phyloP scores from a whole-genome alignment of 169 alveolate species.

The Plasmodium cynomolgi region DNA sequence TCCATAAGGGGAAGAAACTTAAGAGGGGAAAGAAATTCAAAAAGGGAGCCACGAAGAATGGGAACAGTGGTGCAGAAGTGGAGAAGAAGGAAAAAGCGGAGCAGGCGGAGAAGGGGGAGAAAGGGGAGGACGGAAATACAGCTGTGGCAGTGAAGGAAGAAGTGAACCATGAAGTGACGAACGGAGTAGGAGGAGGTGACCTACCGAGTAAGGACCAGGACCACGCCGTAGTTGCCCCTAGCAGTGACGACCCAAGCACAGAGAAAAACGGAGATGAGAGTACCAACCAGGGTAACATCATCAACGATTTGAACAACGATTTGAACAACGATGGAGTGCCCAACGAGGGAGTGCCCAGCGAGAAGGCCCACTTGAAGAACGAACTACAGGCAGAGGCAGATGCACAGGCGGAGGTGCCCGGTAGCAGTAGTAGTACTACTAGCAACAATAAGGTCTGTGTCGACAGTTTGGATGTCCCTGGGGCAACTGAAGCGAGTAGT shows the following conservation, averaged over 20 bases:
- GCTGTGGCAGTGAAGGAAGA: background rate
- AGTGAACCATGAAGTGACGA: background rate
- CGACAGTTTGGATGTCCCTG: background rate
- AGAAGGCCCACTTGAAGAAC: background rate
- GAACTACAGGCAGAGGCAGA: background rate
- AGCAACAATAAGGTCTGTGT: background rate
- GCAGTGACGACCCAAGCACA: background rate
- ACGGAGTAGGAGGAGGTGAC: background rate
- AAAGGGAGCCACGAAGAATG: slow-evolving; percentile 1
- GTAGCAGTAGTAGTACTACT: background rate
- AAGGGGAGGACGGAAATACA: background rate
- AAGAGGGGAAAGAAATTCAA: background rate
- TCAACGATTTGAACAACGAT: background rate
- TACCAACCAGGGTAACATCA: background rate
- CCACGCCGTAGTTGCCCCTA: background rate
- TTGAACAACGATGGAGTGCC: background rate
- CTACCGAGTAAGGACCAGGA: background rate
- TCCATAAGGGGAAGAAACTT: slow-evolving; percentile 10
- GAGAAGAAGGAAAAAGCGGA: background rate
- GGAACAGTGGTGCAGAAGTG: background rate
- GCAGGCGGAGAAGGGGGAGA: background rate
- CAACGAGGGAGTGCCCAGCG: background rate
- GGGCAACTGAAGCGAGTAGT: background rate
- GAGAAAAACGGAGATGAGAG: background rate
- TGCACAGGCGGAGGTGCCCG: background rate